Evolutionary conservation across 495 filamentous ascomycete genomes (phyloP).

Genomic region (Daldinia vernicosa): DNA sequence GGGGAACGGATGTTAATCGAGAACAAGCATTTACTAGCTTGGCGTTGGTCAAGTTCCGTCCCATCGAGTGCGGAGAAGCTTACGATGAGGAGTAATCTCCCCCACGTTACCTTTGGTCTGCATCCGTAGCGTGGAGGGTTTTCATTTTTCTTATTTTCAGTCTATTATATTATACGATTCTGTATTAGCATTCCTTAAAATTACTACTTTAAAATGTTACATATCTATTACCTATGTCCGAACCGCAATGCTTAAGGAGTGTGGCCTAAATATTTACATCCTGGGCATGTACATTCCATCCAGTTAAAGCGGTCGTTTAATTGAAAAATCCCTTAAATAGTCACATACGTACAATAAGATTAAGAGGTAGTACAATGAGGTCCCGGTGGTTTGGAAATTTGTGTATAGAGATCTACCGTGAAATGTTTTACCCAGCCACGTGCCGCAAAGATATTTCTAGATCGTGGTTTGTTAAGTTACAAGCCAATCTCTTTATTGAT

Average conservation of each 20-base stretch:
- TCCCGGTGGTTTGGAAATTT: constrained; percentile 8
- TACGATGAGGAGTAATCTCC: neutral
- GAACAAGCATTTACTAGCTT: constrained; percentile 23
- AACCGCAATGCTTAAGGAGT: neutral
- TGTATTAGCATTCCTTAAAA: neutral
- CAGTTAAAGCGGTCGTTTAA: neutral
- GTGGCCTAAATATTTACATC: neutral
- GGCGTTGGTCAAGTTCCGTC: neutral
- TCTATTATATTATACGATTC: neutral
- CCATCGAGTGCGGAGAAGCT: constrained; percentile 29
- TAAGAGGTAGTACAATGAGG: neutral
- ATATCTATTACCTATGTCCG: too few species aligned
- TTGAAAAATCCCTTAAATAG: neutral
- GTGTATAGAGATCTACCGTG: neutral
- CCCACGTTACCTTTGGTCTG: neutral
- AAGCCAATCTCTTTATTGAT: neutral
- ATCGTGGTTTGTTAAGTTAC: neutral
- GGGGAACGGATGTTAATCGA: constrained; percentile 12
- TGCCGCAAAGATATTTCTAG: constrained; percentile 4
- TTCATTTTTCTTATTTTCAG: neutral
- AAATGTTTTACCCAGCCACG: constrained; percentile 7
- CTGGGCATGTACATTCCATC: neutral
- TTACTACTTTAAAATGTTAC: too few species aligned
- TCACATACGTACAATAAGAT: neutral
- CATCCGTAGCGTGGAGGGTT: neutral